Evolutionary conservation across 371 early-diverging fungal genomes (phyloP), one percentile per base, ranked within the genome.

Genomic region (Mucor saturninus): DNA sequence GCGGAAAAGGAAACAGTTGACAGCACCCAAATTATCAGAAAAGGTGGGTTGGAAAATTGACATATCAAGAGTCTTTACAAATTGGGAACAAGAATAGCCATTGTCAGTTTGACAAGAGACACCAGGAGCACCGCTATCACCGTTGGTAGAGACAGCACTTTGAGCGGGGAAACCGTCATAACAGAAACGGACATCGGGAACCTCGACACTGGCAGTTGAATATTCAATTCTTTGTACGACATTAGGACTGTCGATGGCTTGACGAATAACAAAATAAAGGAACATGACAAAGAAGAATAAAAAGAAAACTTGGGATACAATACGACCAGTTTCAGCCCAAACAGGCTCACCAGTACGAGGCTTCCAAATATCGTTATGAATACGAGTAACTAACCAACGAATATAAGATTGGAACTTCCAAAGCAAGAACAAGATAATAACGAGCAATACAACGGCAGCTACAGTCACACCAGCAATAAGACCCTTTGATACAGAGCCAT

Each of bases 331-430:
- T 64, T 81, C 81, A 32, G 81, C 81, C 81, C 81, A 81, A 9
- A 78, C 49, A 26, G 81, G 81, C 60, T 81, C 81, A 70, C 81
- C 81, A 46, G 72, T 68, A 69, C 80, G 74, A 50, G 81, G 81
- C 49, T 74, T 71, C 81, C 81, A 81, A 21, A 81, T 73, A 56
- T 81, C 81, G 28, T 57, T 39, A 37, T 81, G 81, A 37, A 78
- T 71, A 29, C 74, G 72, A 2, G 56, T 66, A 28, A 76, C 62
- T 7, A 81, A 40, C 75, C 73, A 76, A 26, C 74, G 64, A 13
- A 75, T 48, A 54, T 76, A 81, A 7, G 67, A 48, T 51, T 74
- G 67, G 71, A 78, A 81, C n/a, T 68, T 68, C 79, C 79, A 81
- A 9, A 81, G 55, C 35, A 78, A 58, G 72, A 81, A 78, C 5